Evolutionary conservation across 2,329 filamentous ascomycete species (phyloP).

Genomic region (Cyphellophora europaea): DNA sequence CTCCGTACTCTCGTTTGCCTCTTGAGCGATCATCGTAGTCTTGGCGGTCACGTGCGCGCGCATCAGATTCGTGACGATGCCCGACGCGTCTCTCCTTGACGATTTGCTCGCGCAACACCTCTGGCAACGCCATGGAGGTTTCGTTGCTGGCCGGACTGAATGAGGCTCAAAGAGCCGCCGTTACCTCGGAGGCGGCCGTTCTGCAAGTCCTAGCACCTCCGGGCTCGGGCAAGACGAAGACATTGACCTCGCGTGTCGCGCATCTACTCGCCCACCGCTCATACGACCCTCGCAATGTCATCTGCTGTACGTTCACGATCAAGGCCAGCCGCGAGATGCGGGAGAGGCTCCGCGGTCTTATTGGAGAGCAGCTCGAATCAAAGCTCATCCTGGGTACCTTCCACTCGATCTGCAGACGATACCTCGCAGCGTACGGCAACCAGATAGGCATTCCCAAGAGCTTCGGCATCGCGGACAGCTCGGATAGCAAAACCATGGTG

Average conservation of each 20-base stretch:
- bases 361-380: constrained; percentile 67
- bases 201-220: constrained; percentile 55
- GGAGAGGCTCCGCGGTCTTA: constrained; percentile 66
- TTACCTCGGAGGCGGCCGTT: constrained; percentile 51
- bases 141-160: constrained; percentile 54
- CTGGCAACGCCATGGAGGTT: constrained; percentile 28
- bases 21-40: too few relatives aligned
- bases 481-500: constrained; percentile 70
- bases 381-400: constrained; percentile 86
- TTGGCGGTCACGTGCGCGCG: too few relatives aligned
- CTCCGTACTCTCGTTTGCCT: too few relatives aligned
- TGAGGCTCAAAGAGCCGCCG: constrained; percentile 52
- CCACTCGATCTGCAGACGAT: constrained; percentile 82
- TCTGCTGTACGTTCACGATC: constrained; percentile 95
- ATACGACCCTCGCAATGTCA: constrained; percentile 72
- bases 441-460: constrained; percentile 71
- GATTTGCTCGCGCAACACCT: too few relatives aligned
- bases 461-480: constrained; percentile 83
- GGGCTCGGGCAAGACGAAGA: constrained; percentile 85
- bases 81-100: too few relatives aligned
- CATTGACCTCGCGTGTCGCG: constrained; percentile 82
- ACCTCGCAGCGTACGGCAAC: constrained; percentile 73
- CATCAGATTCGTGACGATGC: too few relatives aligned
- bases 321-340: constrained; percentile 94
- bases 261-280: constrained; percentile 68